phyloP scores from a whole-genome alignment of 352 stramenopile genomes.

The Pythium sp. region DNA sequence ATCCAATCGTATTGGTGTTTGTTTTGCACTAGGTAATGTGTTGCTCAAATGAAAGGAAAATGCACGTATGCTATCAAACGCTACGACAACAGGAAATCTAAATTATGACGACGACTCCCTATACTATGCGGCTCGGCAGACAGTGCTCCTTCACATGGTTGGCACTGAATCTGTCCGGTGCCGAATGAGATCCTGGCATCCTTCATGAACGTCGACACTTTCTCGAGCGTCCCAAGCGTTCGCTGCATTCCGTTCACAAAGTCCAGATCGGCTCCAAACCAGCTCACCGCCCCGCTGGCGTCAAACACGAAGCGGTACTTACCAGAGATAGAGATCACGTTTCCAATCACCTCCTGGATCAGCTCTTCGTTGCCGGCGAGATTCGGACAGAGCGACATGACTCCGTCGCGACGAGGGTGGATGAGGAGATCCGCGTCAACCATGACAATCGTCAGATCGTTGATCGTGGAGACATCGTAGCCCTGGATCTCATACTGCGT shows the following conservation, averaged over 20 bases:
- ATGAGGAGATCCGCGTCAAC: constrained; percentile 41
- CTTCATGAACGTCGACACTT: constrained; percentile 38
- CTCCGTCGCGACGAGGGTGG: constrained; percentile 32
- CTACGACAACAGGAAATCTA: constrained; percentile 49
- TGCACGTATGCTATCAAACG: not conserved
- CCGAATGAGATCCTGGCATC: constrained; percentile 47
- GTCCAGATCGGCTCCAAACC: constrained; percentile 61
- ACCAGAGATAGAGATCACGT: constrained; percentile 33
- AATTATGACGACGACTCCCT: constrained; percentile 23
- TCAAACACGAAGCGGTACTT: constrained; percentile 63
- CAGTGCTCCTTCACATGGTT: not conserved
- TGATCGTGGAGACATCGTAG: constrained; percentile 30
- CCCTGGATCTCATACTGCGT: constrained; percentile 31
- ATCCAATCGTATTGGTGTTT: constrained; percentile 2
- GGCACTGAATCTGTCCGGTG: constrained; percentile 48
- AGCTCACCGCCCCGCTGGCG: constrained; percentile 32
- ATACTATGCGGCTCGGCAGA: not conserved
- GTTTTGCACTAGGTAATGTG: not conserved
- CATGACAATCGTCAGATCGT: constrained; percentile 46
- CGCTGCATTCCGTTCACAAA: constrained; percentile 45
- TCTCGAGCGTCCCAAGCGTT: constrained; percentile 40
- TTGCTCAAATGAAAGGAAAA: not conserved
- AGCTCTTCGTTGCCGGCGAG: constrained; percentile 37
- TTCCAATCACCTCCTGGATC: constrained; percentile 48
- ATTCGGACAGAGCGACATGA: constrained; percentile 43